Conservation (phyloP, 805 yeast species). For the Candida chilensis region DNA sequence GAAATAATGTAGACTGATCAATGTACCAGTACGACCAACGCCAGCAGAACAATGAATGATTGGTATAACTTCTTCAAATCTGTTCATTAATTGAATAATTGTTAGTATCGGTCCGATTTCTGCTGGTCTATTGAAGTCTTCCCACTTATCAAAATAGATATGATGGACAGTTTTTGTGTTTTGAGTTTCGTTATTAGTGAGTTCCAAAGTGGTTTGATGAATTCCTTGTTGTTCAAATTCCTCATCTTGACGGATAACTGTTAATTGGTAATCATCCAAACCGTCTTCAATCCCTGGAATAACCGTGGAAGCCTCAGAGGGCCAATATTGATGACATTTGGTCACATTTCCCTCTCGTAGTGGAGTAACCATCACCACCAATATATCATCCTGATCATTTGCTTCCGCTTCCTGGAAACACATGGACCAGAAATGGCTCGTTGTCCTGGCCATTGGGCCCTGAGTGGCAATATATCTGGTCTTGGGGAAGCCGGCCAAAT, state of each 20-base stretch:
- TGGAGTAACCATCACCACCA: slow-evolving; percentile 6
- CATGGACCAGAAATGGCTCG: slow-evolving; percentile 28
- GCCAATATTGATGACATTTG: slow-evolving; percentile 22
- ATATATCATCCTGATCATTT: neutral
- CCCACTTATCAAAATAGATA: slow-evolving; percentile 23
- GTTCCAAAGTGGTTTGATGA: neutral
- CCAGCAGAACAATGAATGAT: slow-evolving; percentile 33
- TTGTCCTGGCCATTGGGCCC: slow-evolving; percentile 24
- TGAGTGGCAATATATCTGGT: slow-evolving; percentile 27
- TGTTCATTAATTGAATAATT: neutral
- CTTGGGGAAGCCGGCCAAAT: slow-evolving; percentile 2
- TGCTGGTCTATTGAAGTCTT: slow-evolving; percentile 20
- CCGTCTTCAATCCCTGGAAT: neutral
- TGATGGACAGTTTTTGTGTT: slow-evolving; percentile 15
- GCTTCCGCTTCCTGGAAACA: slow-evolving; percentile 2
- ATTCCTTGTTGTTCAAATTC: neutral
- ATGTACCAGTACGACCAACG: slow-evolving; percentile 32
- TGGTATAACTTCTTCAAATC: neutral
- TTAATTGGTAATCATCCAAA: neutral
- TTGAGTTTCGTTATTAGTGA: neutral
- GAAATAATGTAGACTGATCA: slow-evolving; percentile 21
- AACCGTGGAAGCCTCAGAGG: neutral
- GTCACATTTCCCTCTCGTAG: slow-evolving; percentile 14
- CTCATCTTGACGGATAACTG: neutral
- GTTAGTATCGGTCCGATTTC: slow-evolving; percentile 12